Conservation (phyloP, 208 protist genomes). For the Leishmania mexicana region DNA sequence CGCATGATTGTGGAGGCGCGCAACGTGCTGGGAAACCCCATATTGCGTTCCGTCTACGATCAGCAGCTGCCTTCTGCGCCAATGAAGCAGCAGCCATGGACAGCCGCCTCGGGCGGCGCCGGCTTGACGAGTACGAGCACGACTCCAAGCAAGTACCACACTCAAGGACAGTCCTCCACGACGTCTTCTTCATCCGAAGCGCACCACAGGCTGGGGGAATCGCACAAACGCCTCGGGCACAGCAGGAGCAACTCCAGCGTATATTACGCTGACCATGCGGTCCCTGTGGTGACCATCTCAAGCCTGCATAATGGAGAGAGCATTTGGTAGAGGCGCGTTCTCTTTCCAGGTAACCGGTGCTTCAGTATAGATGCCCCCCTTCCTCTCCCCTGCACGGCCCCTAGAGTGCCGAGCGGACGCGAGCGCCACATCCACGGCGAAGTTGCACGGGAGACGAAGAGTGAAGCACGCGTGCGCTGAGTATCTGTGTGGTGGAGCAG, state of each 20-base stretch:
- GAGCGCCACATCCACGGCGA: neutral
- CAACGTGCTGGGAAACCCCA: constrained; percentile 74
- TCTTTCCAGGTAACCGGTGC: neutral
- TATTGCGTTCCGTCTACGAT: constrained; percentile 74
- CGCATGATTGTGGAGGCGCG: constrained; percentile 80
- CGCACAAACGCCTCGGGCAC: constrained; percentile 5
- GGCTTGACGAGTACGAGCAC: constrained; percentile 20
- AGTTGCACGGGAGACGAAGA: neutral
- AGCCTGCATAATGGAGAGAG: constrained; percentile 21
- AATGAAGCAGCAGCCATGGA: constrained; percentile 31
- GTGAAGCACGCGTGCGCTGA: neutral
- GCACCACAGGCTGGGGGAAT: constrained; percentile 7
- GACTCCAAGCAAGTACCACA: constrained; percentile 35
- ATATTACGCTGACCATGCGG: constrained; percentile 20
- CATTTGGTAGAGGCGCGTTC: constrained; percentile 14
- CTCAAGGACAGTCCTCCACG: constrained; percentile 40
- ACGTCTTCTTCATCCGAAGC: constrained; percentile 29
- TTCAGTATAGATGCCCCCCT: neutral
- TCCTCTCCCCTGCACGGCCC: too few relatives aligned
- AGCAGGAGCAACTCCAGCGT: constrained; percentile 28
- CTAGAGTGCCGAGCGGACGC: neutral
- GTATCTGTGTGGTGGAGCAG: neutral
- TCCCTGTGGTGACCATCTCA: constrained; percentile 25
- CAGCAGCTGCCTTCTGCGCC: constrained; percentile 31
- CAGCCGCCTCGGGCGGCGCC: constrained; percentile 7